Evolutionary conservation across 768 basidiomycete genomes (phyloP).

Genomic region (Asterophora parasitica): DNA sequence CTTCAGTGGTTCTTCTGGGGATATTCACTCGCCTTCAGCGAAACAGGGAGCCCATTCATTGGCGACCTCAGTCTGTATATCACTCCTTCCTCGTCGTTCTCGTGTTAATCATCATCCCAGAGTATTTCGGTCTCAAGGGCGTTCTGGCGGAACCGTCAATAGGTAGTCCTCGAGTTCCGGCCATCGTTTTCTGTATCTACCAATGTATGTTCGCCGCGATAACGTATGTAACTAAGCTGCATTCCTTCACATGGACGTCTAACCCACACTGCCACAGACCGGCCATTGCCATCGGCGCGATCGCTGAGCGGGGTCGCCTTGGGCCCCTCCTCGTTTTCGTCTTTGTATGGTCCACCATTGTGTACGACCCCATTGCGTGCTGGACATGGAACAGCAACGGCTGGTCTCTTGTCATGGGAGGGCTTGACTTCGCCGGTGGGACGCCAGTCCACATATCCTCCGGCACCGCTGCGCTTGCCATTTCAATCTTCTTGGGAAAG

Average conservation of each 20-base stretch:
- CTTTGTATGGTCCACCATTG: slow-evolving; percentile 84
- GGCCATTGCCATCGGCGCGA: slow-evolving; percentile 86
- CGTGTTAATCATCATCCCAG: slow-evolving; percentile 29
- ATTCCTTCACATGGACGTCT: slow-evolving; percentile 15
- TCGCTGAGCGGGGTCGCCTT: slow-evolving; percentile 83
- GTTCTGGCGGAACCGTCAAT: slow-evolving; percentile 75
- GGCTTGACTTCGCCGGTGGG: slow-evolving; percentile 91
- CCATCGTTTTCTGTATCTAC: slow-evolving; percentile 77
- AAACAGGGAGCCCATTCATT: slow-evolving; percentile 69
- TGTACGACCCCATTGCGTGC: slow-evolving; percentile 92
- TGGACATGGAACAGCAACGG: slow-evolving; percentile 92
- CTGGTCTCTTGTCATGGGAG: slow-evolving; percentile 74
- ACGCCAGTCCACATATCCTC: slow-evolving; percentile 97
- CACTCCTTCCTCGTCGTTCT: background rate
- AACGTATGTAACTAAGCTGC: slow-evolving; percentile 45
- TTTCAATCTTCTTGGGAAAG: slow-evolving; percentile 87
- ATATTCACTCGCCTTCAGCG: slow-evolving; percentile 86
- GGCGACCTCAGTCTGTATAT: slow-evolving; percentile 68
- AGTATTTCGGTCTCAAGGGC: slow-evolving; percentile 76
- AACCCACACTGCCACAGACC: slow-evolving; percentile 39
- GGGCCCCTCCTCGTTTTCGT: slow-evolving; percentile 87
- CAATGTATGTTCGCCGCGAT: slow-evolving; percentile 90
- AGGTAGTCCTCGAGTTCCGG: slow-evolving; percentile 66
- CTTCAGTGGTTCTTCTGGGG: slow-evolving; percentile 96
- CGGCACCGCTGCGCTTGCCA: slow-evolving; percentile 86